Percentiles rank a stretch among this genome's conserved stretches.
These are phyloP conservation scores for Chlorella sp. DNA, from an alignment of 139 green algal genomes.

Conservation along the genomic window DNA sequence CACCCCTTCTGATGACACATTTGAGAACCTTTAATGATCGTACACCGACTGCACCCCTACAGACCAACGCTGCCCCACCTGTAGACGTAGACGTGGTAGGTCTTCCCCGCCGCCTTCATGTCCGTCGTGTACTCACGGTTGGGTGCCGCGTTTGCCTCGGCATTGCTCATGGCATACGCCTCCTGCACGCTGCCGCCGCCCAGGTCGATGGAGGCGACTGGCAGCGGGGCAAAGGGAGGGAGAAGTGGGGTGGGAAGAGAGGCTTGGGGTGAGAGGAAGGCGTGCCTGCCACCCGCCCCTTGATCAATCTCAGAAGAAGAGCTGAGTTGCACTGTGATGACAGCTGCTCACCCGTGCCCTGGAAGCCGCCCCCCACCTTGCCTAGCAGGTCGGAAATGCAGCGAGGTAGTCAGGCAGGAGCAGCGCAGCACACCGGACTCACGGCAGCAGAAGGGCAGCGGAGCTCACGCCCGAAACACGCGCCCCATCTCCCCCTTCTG, in stretches of 20 bases:
- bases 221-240: neutral
- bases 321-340: no score
- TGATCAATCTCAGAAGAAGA: no score
- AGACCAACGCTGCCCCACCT: constrained; percentile 65
- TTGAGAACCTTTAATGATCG: no score
- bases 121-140: constrained; percentile 70
- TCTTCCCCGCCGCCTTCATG: constrained; percentile 68
- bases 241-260: neutral
- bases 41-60: no score
- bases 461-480: no score
- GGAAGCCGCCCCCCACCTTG: neutral
- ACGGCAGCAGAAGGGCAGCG: no score
- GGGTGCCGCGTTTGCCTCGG: constrained; percentile 64
- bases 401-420: neutral
- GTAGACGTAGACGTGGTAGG: constrained; percentile 96
- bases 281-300: no score
- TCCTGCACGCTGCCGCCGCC: constrained; percentile 80
- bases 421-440: no score
- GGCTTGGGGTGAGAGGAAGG: neutral
- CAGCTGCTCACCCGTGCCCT: neutral
- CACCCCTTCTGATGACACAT: no score
- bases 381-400: neutral
- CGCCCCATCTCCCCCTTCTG: no score
- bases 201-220: constrained; percentile 84
- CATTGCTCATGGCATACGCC: constrained; percentile 81